phyloP scores from a whole-genome alignment of 2,329 filamentous ascomycete genomes.

The Reticulascus tulasneorum region DNA sequence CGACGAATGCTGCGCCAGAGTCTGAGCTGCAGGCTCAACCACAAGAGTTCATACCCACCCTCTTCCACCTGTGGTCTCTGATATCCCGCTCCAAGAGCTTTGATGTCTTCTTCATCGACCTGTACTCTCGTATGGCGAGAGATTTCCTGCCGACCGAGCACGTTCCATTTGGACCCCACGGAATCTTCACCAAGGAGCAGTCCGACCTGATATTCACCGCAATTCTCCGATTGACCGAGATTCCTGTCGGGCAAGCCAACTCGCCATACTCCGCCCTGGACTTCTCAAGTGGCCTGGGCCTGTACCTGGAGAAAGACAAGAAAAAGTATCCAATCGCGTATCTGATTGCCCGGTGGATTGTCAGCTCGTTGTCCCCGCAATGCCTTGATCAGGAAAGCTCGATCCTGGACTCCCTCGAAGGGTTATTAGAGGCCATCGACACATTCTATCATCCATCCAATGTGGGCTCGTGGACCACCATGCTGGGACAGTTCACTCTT shows the following conservation, averaged over 20 bases:
- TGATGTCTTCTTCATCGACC: conserved; percentile 83
- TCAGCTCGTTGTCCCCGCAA: conserved; percentile 85
- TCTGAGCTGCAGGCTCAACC: conserved; percentile 75
- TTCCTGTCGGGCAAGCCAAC: conserved; percentile 91
- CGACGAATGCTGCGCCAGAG: conserved; percentile 73
- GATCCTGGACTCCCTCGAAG: conserved; percentile 80
- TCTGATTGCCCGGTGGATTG: conserved; percentile 87
- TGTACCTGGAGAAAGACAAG: conserved; percentile 86
- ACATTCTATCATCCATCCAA: conserved; percentile 99
- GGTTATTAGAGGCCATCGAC: conserved; percentile 88
- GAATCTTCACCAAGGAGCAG: conserved; percentile 89
- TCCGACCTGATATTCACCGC: conserved; percentile 91
- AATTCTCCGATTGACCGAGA: conserved; percentile 83
- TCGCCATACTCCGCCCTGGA: conserved; percentile 89
- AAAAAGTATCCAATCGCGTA: conserved; percentile 91
- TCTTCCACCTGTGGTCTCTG: conserved; percentile 95
- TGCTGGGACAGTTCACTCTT: conserved; percentile 84
- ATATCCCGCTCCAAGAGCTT: conserved; percentile 84
- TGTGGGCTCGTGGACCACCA: conserved; percentile 84
- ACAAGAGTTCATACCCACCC: conserved; percentile 82
- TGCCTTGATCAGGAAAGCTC: conserved; percentile 76
- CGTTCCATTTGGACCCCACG: conserved; percentile 78
- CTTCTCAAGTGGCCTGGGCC: conserved; percentile 73
- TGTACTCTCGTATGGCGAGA: conserved; percentile 80
- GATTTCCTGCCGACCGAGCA: conserved; percentile 74